Conservation (phyloP, 2,329 filamentous ascomycete genomes). For the Didymella sp. region DNA sequence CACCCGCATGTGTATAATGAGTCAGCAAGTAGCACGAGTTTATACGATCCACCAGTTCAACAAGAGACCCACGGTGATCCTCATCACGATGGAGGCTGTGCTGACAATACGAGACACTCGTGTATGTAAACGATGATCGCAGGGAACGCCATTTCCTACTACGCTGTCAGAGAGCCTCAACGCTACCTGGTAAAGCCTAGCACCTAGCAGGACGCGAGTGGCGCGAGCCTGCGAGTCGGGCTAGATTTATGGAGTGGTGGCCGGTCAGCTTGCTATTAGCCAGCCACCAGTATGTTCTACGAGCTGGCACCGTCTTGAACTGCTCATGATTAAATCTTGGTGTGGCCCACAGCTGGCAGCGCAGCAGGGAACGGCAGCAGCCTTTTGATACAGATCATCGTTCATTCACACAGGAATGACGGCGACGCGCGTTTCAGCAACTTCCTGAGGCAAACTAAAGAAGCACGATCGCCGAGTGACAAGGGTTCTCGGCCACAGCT, state of each 20-base stretch:
- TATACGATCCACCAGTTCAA: conserved; percentile 5
- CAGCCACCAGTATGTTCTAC: conserved; percentile 5
- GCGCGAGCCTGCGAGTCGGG: no score
- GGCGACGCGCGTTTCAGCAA: conserved; percentile 28
- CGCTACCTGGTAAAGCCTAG: no score
- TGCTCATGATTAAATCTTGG: conserved; percentile 10
- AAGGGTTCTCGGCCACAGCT: conserved; percentile 20
- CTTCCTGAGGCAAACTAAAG: conserved; percentile 19
- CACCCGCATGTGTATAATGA: conserved; percentile 23
- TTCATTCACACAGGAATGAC: conserved; percentile 10
- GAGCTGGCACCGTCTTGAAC: neutral
- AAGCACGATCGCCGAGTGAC: conserved; percentile 22
- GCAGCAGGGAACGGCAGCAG: conserved; percentile 13
- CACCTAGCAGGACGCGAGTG: no score
- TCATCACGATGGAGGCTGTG: conserved; percentile 16
- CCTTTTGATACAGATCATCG: conserved; percentile 24
- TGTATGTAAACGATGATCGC: conserved; percentile 1
- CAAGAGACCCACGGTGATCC: conserved; percentile 1
- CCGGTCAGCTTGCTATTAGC: conserved; percentile 1
- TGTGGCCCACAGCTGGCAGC: conserved; percentile 9
- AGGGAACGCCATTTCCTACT: conserved; percentile 2
- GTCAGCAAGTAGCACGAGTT: conserved; percentile 11
- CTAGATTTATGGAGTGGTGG: no score
- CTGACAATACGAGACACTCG: conserved; percentile 11
- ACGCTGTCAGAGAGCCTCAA: neutral